Conservation (phyloP, 2,329 filamentous ascomycete genomes). For the Aurifilum marmelostoma region DNA sequence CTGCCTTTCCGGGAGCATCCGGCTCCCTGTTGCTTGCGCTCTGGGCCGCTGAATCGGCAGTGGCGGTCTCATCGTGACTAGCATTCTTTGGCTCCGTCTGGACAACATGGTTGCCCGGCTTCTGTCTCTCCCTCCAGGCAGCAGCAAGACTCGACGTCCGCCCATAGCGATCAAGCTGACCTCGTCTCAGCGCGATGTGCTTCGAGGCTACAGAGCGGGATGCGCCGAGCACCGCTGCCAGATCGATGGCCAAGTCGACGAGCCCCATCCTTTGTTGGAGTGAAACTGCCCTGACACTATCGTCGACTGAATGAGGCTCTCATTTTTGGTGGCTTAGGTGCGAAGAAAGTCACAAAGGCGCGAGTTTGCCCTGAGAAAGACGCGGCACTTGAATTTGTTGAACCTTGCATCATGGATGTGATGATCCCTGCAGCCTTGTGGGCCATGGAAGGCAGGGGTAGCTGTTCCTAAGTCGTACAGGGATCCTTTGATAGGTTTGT, state of each 20-base stretch:
- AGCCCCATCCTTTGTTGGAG: constrained; percentile 53
- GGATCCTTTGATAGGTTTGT: not conserved
- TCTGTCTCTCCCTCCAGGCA: constrained; percentile 33
- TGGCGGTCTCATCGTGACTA: not conserved
- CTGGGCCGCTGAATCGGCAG: not conserved
- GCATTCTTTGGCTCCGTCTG: not conserved
- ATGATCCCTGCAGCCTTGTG: constrained; percentile 29
- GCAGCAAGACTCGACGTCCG: constrained; percentile 49
- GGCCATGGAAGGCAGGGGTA: constrained; percentile 24
- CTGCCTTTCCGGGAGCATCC: not conserved
- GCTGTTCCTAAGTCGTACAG: constrained; percentile 1
- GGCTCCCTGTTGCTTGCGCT: not conserved
- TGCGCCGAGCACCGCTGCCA: constrained; percentile 70
- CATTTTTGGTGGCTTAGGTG: not conserved
- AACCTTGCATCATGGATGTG: constrained; percentile 27
- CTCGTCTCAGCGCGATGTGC: constrained; percentile 60
- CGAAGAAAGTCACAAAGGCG: not conserved
- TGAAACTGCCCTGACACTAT: not conserved
- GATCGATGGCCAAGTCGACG: constrained; percentile 69
- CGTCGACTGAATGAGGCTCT: not conserved
- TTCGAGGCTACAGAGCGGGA: constrained; percentile 68
- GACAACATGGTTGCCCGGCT: not conserved
- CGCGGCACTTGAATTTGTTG: constrained; percentile 13
- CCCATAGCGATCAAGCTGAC: constrained; percentile 56
- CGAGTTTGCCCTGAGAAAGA: not conserved